These are phyloP conservation scores for Suillus plorans DNA, from an alignment of 768 basidiomycete genomes.

Conservation along the genomic window DNA sequence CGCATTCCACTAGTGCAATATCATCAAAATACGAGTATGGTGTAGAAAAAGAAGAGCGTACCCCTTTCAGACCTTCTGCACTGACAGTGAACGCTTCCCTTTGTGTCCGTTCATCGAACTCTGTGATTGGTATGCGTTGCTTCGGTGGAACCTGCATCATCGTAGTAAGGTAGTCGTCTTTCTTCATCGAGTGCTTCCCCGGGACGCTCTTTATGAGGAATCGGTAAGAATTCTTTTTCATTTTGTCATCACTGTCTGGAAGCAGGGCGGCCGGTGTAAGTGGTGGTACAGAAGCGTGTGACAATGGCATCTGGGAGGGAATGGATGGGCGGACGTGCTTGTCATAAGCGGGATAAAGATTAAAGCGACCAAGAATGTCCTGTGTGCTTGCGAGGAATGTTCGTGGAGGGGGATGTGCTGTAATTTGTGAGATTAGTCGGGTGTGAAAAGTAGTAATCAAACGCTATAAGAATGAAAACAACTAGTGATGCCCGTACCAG, in stretches of 20 bases:
- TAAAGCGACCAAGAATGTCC: conserved; percentile 73
- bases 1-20: conserved; percentile 59
- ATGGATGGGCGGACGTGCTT: conserved; percentile 68
- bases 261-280: conserved; percentile 52
- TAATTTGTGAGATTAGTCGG: conserved; percentile 18
- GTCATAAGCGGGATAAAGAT: conserved; percentile 73
- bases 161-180: conserved; percentile 67
- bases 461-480: conserved; percentile 4
- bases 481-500: conserved; percentile 27
- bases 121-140: conserved; percentile 59
- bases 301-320: conserved; percentile 27
- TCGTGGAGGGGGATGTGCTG: conserved; percentile 31
- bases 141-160: conserved; percentile 72
- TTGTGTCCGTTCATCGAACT: conserved; percentile 67
- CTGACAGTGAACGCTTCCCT: conserved; percentile 73
- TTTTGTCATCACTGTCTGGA: conserved; percentile 56
- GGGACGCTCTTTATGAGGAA: conserved; percentile 76
- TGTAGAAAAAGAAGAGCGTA: conserved; percentile 37
- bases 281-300: conserved; percentile 31
- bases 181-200: conserved; percentile 81
- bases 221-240: conserved; percentile 76
- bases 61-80: conserved; percentile 71
- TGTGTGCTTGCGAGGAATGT: conserved; percentile 69
- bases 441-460: conserved; percentile 7
- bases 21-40: conserved; percentile 14